A percentile compares a stretch with the other conserved stretches of the same genome.
Evolutionary conservation across 1,284 basidiomycete genomes (phyloP).

Genomic region (Fomitopsis pinicola): DNA sequence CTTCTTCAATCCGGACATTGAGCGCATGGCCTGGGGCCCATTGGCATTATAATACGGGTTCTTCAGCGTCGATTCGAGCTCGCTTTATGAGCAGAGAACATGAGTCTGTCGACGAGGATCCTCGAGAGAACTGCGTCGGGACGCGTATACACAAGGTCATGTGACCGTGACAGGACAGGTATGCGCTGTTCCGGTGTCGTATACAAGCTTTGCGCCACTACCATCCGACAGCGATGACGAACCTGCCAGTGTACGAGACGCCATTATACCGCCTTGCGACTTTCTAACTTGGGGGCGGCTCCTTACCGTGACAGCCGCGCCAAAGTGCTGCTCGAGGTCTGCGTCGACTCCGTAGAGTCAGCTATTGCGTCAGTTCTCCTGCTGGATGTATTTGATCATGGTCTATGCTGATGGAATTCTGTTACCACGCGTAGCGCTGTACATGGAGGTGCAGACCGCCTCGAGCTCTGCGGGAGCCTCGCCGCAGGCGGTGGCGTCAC

Average conservation of each 20-base stretch:
- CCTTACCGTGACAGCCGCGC: neutral
- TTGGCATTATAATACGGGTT: too few relatives aligned
- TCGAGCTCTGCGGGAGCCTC: conserved; percentile 77
- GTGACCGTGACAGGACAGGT: neutral
- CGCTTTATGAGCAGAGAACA: neutral
- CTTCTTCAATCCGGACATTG: too few relatives aligned
- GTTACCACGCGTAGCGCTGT: conserved; percentile 45
- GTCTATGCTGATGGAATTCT: neutral
- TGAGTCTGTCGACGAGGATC: neutral
- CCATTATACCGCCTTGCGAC: neutral
- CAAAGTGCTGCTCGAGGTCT: conserved; percentile 56
- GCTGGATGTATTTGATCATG: neutral
- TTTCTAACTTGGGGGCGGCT: neutral
- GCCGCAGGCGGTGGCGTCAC: conserved; percentile 74
- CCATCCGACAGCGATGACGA: neutral
- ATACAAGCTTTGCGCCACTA: too few relatives aligned
- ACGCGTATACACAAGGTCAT: neutral
- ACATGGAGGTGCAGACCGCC: conserved; percentile 63
- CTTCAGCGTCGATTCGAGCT: too few relatives aligned
- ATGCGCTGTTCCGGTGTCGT: too few relatives aligned
- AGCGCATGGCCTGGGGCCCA: too few relatives aligned
- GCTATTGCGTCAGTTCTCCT: conserved; percentile 52
- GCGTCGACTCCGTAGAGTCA: conserved; percentile 75
- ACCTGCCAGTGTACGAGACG: neutral
- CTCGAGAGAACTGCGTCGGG: neutral